A percentile compares a stretch with the other conserved stretches of the same genome.
Conservation (phyloP, 441 rosid species). For the Biscutella laevigata region DNA sequence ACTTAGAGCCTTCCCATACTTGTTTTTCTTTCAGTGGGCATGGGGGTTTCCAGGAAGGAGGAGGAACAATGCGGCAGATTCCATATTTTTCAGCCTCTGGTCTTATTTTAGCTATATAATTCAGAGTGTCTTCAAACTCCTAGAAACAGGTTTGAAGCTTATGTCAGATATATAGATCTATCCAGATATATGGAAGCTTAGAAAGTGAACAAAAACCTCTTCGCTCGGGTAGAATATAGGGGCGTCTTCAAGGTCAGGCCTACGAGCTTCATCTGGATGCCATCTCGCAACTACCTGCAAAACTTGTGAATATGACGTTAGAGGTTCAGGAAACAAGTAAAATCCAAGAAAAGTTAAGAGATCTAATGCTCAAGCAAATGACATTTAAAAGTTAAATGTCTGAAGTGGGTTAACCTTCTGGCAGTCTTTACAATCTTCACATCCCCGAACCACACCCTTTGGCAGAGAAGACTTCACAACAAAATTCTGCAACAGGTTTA, state of each 20-base stretch:
- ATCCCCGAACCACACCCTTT: conserved; percentile 78
- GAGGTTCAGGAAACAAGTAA: conserved; percentile 17
- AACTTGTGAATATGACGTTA: conserved; percentile 16
- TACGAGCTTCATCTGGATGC: conserved; percentile 60
- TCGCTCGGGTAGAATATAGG: conserved; percentile 93
- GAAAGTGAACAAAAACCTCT: conserved; percentile 53
- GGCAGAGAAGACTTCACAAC: conserved; percentile 46
- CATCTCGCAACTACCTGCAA: conserved; percentile 78
- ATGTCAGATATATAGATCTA: conserved; percentile 9
- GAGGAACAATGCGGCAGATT: conserved; percentile 97
- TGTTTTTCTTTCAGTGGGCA: conserved; percentile 73
- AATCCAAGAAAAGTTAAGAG: background rate
- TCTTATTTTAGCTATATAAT: conserved; percentile 75
- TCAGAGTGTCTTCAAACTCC: conserved; percentile 96
- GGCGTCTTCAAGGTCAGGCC: conserved; percentile 73
- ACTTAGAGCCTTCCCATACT: conserved; percentile 75
- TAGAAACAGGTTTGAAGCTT: conserved; percentile 26
- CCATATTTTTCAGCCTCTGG: conserved; percentile 87
- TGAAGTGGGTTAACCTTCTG: conserved; percentile 55
- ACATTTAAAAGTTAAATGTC: background rate
- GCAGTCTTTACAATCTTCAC: conserved; percentile 70
- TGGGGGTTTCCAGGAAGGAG: conserved; percentile 94
- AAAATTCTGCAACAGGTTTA: conserved; percentile 40
- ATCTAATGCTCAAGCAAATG: background rate
- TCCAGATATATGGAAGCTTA: conserved; percentile 7